These are phyloP conservation scores for Yamagishiella unicocca DNA, from an alignment of 139 green algal species.

Conservation along the genomic window DNA sequence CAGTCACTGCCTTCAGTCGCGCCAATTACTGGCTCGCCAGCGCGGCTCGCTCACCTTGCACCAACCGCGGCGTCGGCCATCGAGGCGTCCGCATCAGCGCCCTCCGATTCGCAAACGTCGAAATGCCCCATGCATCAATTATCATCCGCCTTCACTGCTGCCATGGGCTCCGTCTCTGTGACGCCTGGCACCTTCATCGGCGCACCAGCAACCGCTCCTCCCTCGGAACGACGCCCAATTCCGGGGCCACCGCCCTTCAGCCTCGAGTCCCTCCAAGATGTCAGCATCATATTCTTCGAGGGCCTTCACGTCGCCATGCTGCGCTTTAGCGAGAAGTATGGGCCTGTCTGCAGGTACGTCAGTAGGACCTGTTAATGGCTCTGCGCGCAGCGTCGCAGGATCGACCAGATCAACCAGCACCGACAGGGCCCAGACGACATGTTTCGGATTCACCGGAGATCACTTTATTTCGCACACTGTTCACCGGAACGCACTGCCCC, in stretches of 20 bases:
- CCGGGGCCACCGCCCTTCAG: conserved; percentile 8
- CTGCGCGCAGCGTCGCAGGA: too few relatives aligned
- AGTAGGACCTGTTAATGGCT: not conserved
- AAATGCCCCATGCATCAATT: not conserved
- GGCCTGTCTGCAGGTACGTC: conserved; percentile 62
- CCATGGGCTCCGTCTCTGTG: not conserved
- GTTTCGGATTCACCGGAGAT: not conserved
- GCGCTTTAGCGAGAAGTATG: conserved; percentile 64
- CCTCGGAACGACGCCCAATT: not conserved
- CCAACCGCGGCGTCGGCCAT: not conserved
- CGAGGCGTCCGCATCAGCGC: not conserved
- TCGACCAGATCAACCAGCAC: too few relatives aligned
- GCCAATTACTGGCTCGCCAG: not conserved
- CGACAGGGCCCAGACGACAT: not conserved
- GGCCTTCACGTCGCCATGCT: conserved; percentile 75
- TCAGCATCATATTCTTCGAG: conserved; percentile 60
- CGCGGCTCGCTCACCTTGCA: not conserved
- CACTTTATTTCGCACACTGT: not conserved
- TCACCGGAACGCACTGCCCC: not conserved
- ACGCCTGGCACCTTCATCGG: not conserved
- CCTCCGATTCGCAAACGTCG: not conserved
- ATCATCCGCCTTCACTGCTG: not conserved
- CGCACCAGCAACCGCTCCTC: not conserved
- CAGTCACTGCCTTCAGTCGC: not conserved
- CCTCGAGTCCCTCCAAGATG: conserved; percentile 47